phyloP scores from a whole-genome alignment of 352 stramenopile species.

The Phytophthora pistaciae region DNA sequence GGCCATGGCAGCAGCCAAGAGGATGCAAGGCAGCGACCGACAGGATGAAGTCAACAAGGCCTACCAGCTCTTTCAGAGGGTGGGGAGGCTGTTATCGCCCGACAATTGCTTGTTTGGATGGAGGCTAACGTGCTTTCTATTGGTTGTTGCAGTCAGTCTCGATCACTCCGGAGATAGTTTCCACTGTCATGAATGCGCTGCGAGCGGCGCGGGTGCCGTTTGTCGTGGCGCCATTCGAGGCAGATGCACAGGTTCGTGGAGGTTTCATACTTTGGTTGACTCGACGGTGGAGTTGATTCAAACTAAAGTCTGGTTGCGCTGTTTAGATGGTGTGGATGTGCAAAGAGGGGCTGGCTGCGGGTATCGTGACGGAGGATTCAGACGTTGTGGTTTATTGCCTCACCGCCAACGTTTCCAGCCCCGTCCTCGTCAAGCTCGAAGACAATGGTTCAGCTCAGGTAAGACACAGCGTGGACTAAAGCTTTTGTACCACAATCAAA shows the following conservation, averaged over 20 bases:
- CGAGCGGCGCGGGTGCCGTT: conserved; percentile 54
- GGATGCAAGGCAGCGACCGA: conserved; percentile 52
- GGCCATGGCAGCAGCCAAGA: conserved; percentile 57
- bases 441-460: conserved; percentile 68
- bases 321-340: conserved; percentile 84
- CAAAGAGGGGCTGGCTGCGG: conserved; percentile 59
- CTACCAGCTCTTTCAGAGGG: conserved; percentile 67
- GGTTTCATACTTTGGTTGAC: too few relatives aligned
- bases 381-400: conserved; percentile 85
- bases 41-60: conserved; percentile 68
- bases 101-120: neutral
- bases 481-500: neutral
- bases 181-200: conserved; percentile 66
- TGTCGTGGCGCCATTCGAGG: conserved; percentile 81
- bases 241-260: conserved; percentile 60
- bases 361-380: conserved; percentile 86
- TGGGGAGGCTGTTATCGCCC: conserved; percentile 16
- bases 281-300: too few relatives aligned
- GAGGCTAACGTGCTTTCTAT: neutral
- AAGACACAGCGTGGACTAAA: neutral
- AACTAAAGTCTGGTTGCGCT: neutral
- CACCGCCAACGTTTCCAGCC: conserved; percentile 51
- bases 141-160: conserved; percentile 55
- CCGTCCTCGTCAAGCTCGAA: conserved; percentile 80
- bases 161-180: conserved; percentile 71